Evolutionary conservation across 495 filamentous ascomycete species (phyloP).

Genomic region (Tuber umbilicatum): DNA sequence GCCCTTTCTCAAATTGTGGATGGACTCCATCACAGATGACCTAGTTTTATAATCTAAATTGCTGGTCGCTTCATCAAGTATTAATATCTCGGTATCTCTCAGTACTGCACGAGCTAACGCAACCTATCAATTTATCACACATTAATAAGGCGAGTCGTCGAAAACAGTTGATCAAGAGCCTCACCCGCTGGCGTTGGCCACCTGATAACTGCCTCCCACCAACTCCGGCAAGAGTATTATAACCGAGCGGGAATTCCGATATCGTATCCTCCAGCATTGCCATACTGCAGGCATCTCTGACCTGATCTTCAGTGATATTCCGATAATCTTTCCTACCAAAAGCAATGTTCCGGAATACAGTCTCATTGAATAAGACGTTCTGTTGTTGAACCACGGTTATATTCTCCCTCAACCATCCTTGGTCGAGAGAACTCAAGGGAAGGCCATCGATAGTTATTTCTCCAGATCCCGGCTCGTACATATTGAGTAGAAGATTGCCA

Average conservation of each 20-base stretch:
- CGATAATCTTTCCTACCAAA: slow-evolving; percentile 56
- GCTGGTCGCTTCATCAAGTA: slow-evolving; percentile 84
- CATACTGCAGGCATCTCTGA: slow-evolving; percentile 55
- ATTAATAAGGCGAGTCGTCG: neutral
- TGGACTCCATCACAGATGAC: slow-evolving; percentile 60
- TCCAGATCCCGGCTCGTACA: slow-evolving; percentile 64
- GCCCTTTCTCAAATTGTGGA: slow-evolving; percentile 65
- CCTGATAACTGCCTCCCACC: slow-evolving; percentile 71
- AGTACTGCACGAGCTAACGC: slow-evolving; percentile 69
- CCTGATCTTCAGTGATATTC: slow-evolving; percentile 49
- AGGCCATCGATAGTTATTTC: slow-evolving; percentile 63
- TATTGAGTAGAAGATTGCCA: slow-evolving; percentile 67
- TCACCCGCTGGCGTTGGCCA: slow-evolving; percentile 70
- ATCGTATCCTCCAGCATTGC: slow-evolving; percentile 69
- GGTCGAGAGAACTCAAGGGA: slow-evolving; percentile 56
- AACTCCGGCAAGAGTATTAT: slow-evolving; percentile 65
- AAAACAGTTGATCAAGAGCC: neutral
- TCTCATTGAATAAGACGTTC: slow-evolving; percentile 77
- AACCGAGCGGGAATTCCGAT: slow-evolving; percentile 61
- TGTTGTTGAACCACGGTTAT: slow-evolving; percentile 79
- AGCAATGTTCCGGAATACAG: slow-evolving; percentile 70
- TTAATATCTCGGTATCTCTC: slow-evolving; percentile 71
- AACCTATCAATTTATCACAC: slow-evolving; percentile 15
- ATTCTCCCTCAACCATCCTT: slow-evolving; percentile 69
- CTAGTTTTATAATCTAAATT: slow-evolving; percentile 69